Percentiles rank a stretch among this genome's conserved stretches.
Evolutionary conservation across 257 asterid genomes (phyloP).

Genomic region (Fraxinus excelsior): DNA sequence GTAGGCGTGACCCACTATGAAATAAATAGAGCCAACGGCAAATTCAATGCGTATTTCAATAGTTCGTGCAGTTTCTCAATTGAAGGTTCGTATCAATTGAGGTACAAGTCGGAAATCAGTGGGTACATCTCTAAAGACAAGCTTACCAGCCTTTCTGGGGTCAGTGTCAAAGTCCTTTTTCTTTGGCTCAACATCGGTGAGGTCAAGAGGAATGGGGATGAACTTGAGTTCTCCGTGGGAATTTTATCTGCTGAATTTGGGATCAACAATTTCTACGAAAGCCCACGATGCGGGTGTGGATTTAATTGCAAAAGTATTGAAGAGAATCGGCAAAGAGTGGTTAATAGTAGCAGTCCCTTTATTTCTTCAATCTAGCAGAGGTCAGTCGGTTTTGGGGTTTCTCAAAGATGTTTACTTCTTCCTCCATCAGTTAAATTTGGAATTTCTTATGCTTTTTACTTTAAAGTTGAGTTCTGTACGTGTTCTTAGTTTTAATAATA

Average conservation of each 20-base stretch:
- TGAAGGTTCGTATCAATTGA: conserved; percentile 70
- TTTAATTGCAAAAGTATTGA: conserved; percentile 32
- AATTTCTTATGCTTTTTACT: not conserved
- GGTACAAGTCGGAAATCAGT: conserved; percentile 55
- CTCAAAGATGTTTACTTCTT: conserved; percentile 7
- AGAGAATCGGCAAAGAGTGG: not conserved
- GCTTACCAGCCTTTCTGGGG: conserved; percentile 56
- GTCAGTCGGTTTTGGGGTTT: no score
- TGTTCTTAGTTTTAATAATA: not conserved
- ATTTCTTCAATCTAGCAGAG: not conserved
- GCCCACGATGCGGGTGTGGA: conserved; percentile 88
- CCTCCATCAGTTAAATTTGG: conserved; percentile 7
- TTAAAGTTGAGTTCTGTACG: not conserved
- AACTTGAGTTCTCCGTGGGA: conserved; percentile 66
- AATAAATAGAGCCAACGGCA: conserved; percentile 55
- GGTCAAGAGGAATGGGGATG: conserved; percentile 45
- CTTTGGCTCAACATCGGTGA: conserved; percentile 77
- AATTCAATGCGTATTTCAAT: conserved; percentile 53
- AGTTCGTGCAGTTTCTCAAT: conserved; percentile 73
- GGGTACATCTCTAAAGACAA: conserved; percentile 54
- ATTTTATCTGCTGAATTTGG: conserved; percentile 61
- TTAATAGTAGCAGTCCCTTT: not conserved
- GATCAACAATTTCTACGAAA: conserved; percentile 55
- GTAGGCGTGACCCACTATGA: conserved; percentile 61
- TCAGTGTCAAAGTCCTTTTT: conserved; percentile 61